These are phyloP conservation scores for Globisporangium lucens DNA, from an alignment of 352 stramenopile species.

Conservation along the genomic window DNA sequence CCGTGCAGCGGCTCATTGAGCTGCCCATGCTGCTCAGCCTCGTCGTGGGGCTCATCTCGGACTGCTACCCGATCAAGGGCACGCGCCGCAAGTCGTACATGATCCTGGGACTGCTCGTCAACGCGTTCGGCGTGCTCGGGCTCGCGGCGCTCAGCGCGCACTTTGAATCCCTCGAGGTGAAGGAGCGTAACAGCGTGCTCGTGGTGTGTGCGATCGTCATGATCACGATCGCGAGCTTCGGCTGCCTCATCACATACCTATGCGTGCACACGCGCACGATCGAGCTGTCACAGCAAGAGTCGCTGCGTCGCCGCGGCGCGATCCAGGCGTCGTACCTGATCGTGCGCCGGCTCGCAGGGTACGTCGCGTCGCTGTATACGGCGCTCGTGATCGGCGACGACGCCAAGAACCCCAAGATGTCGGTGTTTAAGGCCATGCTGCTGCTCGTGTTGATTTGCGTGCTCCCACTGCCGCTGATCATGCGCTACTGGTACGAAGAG, in stretches of 20 bases:
- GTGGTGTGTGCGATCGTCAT: slow-evolving; percentile 19
- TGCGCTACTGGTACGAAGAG: slow-evolving; percentile 41
- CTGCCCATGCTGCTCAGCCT: slow-evolving; percentile 77
- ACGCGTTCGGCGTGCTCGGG: slow-evolving; percentile 26
- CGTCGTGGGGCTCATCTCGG: slow-evolving; percentile 69
- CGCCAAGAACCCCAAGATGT: background rate
- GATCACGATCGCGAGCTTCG: slow-evolving; percentile 22
- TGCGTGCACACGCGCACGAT: slow-evolving; percentile 7
- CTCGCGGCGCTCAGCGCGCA: slow-evolving; percentile 28
- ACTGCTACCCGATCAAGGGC: slow-evolving; percentile 79
- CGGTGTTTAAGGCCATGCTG: slow-evolving; percentile 21
- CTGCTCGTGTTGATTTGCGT: slow-evolving; percentile 30
- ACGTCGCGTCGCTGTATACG: slow-evolving; percentile 12
- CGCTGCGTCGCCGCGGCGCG: slow-evolving; percentile 27
- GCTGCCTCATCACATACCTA: background rate
- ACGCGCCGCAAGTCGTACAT: slow-evolving; percentile 78
- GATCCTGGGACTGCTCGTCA: slow-evolving; percentile 42
- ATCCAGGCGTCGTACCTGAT: slow-evolving; percentile 44
- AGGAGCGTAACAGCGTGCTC: slow-evolving; percentile 9
- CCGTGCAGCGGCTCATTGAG: slow-evolving; percentile 32
- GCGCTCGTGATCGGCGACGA: slow-evolving; percentile 17
- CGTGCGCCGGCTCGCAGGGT: slow-evolving; percentile 23
- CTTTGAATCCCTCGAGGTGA: slow-evolving; percentile 14
- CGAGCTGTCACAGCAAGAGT: slow-evolving; percentile 35
- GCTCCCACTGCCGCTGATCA: slow-evolving; percentile 30